Conservation (phyloP, 495 filamentous ascomycete genomes). For the Thozetella sp. region DNA sequence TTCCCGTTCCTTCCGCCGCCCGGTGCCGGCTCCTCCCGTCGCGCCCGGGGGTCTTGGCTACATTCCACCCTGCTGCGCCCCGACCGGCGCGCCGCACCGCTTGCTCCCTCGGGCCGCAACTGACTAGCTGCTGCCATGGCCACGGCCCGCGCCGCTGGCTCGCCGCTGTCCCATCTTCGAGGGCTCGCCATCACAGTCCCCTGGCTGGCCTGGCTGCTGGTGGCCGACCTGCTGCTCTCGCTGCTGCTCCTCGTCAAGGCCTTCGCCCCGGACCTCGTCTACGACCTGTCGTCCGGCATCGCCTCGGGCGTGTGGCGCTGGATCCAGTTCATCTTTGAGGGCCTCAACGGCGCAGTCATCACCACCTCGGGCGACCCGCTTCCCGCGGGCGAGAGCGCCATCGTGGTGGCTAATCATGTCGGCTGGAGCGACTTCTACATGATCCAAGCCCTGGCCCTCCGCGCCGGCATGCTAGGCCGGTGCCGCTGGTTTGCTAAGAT, state of each 20-base stretch:
- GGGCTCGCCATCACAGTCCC: conserved; percentile 44
- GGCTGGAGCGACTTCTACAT: conserved; percentile 63
- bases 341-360: conserved; percentile 47
- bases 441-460: conserved; percentile 55
- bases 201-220: conserved; percentile 48
- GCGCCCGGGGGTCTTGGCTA: neutral
- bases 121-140: neutral
- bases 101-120: neutral
- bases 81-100: neutral
- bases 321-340: conserved; percentile 54
- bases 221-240: conserved; percentile 51
- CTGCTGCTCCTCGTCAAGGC: conserved; percentile 49
- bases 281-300: conserved; percentile 49
- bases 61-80: neutral
- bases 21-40: neutral
- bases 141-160: conserved; percentile 12
- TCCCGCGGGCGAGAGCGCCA: conserved; percentile 49
- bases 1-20: no score
- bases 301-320: conserved; percentile 52
- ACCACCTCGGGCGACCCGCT: conserved; percentile 48
- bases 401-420: conserved; percentile 60
- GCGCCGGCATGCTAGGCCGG: conserved; percentile 53
- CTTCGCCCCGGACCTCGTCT: conserved; percentile 45
- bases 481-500: conserved; percentile 62
- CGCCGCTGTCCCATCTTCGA: conserved; percentile 29